Evolutionary conservation across 73 alveolate genomes (phyloP).

Genomic region (Diophrys appendiculata): DNA sequence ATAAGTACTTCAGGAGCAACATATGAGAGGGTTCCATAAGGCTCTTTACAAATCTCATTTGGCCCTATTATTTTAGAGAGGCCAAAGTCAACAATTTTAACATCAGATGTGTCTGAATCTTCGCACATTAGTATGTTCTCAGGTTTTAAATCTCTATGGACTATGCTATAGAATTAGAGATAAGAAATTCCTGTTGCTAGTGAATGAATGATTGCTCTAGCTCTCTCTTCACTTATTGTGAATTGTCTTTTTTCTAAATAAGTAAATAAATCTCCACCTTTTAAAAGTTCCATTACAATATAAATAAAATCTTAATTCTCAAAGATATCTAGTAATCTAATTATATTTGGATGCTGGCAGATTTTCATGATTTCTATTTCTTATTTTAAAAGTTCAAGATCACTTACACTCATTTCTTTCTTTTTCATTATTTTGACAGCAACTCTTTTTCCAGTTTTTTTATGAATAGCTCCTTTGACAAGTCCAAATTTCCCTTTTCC

Average conservation of each 20-base stretch:
- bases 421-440: conserved; percentile 63
- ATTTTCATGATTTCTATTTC: conserved; percentile 89
- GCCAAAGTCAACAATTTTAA: conserved; percentile 76
- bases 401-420: conserved; percentile 35
- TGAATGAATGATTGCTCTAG: conserved; percentile 71
- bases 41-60: conserved; percentile 65
- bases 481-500: conserved; percentile 91
- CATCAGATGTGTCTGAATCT: conserved; percentile 46
- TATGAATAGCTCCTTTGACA: conserved; percentile 79
- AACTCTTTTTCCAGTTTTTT: conserved; percentile 69
- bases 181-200: conserved; percentile 77
- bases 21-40: conserved; percentile 72
- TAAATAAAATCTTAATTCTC: conserved; percentile 77
- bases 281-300: conserved; percentile 79
- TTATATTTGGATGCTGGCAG: conserved; percentile 89
- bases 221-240: conserved; percentile 66
- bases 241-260: conserved; percentile 69
- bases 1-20: conserved; percentile 74
- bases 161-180: conserved; percentile 78
- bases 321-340: conserved; percentile 76
- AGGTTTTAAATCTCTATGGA: conserved; percentile 85
- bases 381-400: conserved; percentile 49
- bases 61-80: conserved; percentile 69
- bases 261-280: conserved; percentile 79
- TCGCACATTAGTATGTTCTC: conserved; percentile 62